phyloP scores from a whole-genome alignment of 139 green algal genomes.

The Chlamydomonas urium region DNA sequence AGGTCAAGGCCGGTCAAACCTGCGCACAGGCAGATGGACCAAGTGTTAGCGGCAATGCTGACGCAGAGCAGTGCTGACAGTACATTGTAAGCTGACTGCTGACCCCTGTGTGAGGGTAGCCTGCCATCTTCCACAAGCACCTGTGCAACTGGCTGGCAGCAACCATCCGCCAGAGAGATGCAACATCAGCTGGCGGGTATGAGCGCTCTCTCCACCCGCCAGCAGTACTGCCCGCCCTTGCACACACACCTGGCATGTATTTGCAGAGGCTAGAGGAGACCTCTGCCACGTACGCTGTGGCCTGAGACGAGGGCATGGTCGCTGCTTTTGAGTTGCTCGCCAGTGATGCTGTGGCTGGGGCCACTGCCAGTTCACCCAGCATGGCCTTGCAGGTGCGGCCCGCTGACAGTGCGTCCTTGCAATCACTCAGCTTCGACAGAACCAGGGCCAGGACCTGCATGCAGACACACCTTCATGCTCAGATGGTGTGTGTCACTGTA shows the following conservation, averaged over 20 bases:
- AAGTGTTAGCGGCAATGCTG: background rate
- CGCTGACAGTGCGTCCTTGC: background rate
- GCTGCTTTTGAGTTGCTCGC: background rate
- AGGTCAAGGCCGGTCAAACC: conserved; percentile 42
- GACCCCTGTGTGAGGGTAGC: background rate
- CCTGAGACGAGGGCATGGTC: background rate
- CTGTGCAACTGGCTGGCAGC: background rate
- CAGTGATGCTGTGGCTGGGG: background rate
- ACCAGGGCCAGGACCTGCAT: background rate
- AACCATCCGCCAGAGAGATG: background rate
- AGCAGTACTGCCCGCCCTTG: background rate
- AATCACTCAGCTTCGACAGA: background rate
- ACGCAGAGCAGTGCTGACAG: background rate
- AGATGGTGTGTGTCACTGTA: background rate
- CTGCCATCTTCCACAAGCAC: background rate
- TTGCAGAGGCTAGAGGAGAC: conserved; percentile 15
- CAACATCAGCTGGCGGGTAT: background rate
- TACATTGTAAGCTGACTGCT: background rate
- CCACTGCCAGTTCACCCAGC: background rate
- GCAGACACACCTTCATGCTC: background rate
- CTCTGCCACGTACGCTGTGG: background rate
- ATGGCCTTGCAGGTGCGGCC: conserved; percentile 2
- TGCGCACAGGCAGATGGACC: conserved; percentile 13
- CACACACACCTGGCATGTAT: conserved; percentile 34
- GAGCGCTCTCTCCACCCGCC: background rate